Evolutionary conservation across 257 asterid species (phyloP).

Genomic region (Buddleja alternifolia): DNA sequence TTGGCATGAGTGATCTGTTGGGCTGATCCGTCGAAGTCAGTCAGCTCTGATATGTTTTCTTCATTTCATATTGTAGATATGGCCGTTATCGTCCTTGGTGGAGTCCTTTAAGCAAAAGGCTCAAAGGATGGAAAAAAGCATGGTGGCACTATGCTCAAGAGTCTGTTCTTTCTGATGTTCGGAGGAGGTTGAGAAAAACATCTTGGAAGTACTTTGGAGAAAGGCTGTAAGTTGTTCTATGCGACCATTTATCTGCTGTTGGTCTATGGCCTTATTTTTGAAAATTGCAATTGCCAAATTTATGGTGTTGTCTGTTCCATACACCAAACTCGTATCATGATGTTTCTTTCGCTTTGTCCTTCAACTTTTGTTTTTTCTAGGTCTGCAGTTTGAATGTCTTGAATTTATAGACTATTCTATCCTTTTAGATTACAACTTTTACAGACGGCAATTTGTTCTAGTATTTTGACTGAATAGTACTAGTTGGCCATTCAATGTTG

Average conservation of each 20-base stretch:
- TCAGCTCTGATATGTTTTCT: conserved; percentile 23
- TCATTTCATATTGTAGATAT: conserved; percentile 54
- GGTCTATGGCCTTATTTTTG: conserved; percentile 21
- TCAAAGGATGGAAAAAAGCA: conserved; percentile 83
- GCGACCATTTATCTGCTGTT: conserved; percentile 25
- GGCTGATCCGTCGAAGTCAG: conserved; percentile 26
- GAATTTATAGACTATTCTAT: conserved; percentile 3
- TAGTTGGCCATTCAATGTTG: neutral
- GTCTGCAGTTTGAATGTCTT: neutral
- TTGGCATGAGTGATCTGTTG: conserved; percentile 6
- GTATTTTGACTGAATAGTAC: neutral
- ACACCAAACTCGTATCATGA: neutral
- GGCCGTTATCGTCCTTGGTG: conserved; percentile 96
- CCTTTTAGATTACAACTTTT: conserved; percentile 15
- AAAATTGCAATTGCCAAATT: conserved; percentile 8
- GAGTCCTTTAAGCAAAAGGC: conserved; percentile 77
- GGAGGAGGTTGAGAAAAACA: conserved; percentile 73
- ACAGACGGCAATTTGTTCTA: neutral
- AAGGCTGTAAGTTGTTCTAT: conserved; percentile 74
- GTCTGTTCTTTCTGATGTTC: conserved; percentile 86
- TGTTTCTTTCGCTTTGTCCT: conserved; percentile 9
- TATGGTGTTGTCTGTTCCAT: neutral
- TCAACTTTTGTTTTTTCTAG: conserved; percentile 9
- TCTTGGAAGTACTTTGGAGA: conserved; percentile 95
- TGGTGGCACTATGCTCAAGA: conserved; percentile 98